A percentile compares a stretch with the other conserved stretches of the same genome.
These are phyloP conservation scores for Vachellia pachyceras DNA, from an alignment of 306 rosid genomes.

Conservation along the genomic window DNA sequence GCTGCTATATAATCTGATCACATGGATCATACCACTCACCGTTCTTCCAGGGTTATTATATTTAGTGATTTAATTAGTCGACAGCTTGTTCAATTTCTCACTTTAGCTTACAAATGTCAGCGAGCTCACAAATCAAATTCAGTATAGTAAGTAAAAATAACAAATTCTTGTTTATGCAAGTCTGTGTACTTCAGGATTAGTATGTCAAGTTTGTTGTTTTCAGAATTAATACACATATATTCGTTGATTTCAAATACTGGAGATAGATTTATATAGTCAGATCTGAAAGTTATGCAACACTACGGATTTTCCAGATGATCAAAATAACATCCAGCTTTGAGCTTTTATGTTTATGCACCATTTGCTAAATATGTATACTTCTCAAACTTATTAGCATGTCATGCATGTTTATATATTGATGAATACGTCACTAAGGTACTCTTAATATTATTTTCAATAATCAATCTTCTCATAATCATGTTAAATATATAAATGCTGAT, in stretches of 20 bases:
- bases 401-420: neutral
- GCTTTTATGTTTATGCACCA: neutral
- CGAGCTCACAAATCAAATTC: neutral
- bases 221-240: neutral
- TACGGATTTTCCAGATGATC: neutral
- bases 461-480: constrained; percentile 34
- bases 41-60: neutral
- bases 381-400: neutral
- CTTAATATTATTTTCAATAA: neutral
- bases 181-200: neutral
- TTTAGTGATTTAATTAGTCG: neutral
- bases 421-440: neutral
- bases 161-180: neutral
- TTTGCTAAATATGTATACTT: neutral
- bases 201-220: neutral
- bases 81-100: neutral
- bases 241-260: neutral
- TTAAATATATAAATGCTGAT: constrained; percentile 18
- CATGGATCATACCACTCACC: constrained; percentile 1
- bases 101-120: neutral
- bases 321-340: neutral
- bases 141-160: neutral
- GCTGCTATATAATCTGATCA: neutral
- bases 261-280: neutral
- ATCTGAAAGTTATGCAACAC: constrained; percentile 2